Evolutionary conservation across 2,329 filamentous ascomycete species (phyloP), one percentile per base, ranked within the genome.

Genomic region (Pyrenophora seminiperda): DNA sequence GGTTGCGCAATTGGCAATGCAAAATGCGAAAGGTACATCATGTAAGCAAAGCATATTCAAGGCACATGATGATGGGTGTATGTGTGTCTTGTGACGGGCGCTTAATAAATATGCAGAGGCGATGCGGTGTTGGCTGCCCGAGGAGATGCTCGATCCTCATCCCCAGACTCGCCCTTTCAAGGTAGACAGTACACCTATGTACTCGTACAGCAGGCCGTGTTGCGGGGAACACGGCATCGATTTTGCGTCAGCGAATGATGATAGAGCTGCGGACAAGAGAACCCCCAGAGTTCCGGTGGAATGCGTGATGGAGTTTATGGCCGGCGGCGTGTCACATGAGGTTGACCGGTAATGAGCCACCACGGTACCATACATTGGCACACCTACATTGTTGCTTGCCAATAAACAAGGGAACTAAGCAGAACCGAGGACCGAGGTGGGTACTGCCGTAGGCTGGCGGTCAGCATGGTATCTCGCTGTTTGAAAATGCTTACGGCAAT

Each of bases 141-240:
- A 61, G 68, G 68, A 70, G 66, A 71, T 67, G 66, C 42, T 61
- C 33, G 41, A 54, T 47, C 54, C 55, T 56, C 55, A 40, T 37
- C 50, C 41, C 50, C 41, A 55, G 50, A 47, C 15, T 54, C 33
- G 51, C 53, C 49, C 39, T 48, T 52, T 54, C 31, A 41, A 56
- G 51, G 47, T 48, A 36, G 49, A 44, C 47, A 54, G 42, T 41
- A n/a, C n/a, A n/a, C n/a, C n/a, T n/a, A n/a, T n/a, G n/a, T n/a
- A n/a, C n/a, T n/a, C n/a, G n/a, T n/a, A 61, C 56, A 27, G 24
- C 24, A 27, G 10, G 62, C 61, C 60, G 61, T 51, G 53, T 55
- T 67, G 67, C 63, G 67, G 66, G 63, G 66, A 62, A 61, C 32
- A 45, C 41, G 27, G 41, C 47, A 54, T 54, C 50, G 51, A 18